These are phyloP conservation scores for Metschnikowia borealis DNA, from an alignment of 805 yeast species.

Conservation along the genomic window DNA sequence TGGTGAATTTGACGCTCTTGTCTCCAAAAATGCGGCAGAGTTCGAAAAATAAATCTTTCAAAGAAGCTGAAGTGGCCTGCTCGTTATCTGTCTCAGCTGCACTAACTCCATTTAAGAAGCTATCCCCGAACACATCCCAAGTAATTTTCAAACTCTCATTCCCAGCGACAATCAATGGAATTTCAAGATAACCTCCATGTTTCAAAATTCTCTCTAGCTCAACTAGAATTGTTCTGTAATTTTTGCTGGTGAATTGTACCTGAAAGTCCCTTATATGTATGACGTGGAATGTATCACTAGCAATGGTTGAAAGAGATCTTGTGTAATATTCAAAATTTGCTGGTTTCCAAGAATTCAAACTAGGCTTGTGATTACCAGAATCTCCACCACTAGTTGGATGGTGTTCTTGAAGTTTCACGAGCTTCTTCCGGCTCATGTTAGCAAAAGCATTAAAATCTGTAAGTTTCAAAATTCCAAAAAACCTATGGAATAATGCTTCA, in stretches of 20 bases:
- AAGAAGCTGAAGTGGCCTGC: not conserved
- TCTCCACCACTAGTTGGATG: not conserved
- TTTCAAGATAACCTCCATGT: constrained; percentile 33
- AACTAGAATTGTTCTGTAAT: constrained; percentile 22
- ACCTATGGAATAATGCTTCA: constrained; percentile 3
- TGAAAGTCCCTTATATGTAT: constrained; percentile 36
- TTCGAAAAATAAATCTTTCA: constrained; percentile 17
- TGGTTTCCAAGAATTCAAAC: constrained; percentile 8
- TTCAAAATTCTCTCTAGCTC: constrained; percentile 37
- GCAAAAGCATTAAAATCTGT: constrained; percentile 8
- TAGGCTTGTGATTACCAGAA: not conserved
- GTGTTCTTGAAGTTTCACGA: constrained; percentile 11
- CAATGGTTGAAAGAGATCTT: constrained; percentile 23
- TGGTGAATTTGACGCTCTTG: constrained; percentile 28
- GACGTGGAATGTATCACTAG: constrained; percentile 29
- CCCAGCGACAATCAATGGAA: constrained; percentile 21
- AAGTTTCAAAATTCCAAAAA: constrained; percentile 10
- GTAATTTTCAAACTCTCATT: constrained; percentile 1
- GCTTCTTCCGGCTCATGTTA: constrained; percentile 10
- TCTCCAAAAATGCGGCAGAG: constrained; percentile 29
- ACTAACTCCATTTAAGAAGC: not conserved
- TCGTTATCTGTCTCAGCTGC: not conserved
- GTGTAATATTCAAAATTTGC: constrained; percentile 17
- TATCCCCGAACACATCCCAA: constrained; percentile 2
- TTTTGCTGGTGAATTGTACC: constrained; percentile 28